Base-by-base conservation (phyloP, 2,329 filamentous ascomycete species). In the Fusarium palustre region DNA sequence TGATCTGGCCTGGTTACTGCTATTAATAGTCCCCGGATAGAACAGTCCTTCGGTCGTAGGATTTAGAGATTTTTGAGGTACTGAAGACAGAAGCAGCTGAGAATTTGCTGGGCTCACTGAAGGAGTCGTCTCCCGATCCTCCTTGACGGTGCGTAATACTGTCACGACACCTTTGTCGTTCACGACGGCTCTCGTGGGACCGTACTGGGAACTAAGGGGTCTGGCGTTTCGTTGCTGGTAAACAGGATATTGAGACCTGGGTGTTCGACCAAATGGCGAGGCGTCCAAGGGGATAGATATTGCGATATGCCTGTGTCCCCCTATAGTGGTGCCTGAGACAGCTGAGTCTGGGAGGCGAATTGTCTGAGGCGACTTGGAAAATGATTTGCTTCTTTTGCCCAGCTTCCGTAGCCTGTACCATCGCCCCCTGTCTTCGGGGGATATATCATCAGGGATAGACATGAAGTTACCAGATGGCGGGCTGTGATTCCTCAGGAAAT, bases 271-370 rank as follows among this genome's bases (percentile, higher is more conserved):
- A 43, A 84, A 76, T 24, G 85, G 81, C 7, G 81, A 82, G 59
- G 86, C 78, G 66, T 87, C 82, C 15, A 84, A 62, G 2, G 87
- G 87, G 45, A 89, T 88, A 0, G 87, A 88, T 53, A 89, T 89
- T 60, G 87, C 86, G 66, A 90, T 88, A 69, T 89, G 85, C 7
- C 85, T 81, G 71, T 87, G 80, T 2, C 87, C 87, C 4, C 79
- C 82, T 9, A 76, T 84, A 0, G 86, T 89, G 36, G 78, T 84
- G 10, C 85, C 84, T 6, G 85, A 84, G 16, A 89, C 80, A 15
- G 86, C 86, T 25, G 84, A 84, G 72, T 89, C 86, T 11, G 87
- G 87, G 5, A 89, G 79, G 34, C 72, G 77, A 34, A 82, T 78
- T 18, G 75, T 78, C 31, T 74, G 73, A 28, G 73, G 76, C 11